Base-by-base conservation (phyloP, 2,329 filamentous ascomycete species). In the Neophaeococcomyces aloes region DNA sequence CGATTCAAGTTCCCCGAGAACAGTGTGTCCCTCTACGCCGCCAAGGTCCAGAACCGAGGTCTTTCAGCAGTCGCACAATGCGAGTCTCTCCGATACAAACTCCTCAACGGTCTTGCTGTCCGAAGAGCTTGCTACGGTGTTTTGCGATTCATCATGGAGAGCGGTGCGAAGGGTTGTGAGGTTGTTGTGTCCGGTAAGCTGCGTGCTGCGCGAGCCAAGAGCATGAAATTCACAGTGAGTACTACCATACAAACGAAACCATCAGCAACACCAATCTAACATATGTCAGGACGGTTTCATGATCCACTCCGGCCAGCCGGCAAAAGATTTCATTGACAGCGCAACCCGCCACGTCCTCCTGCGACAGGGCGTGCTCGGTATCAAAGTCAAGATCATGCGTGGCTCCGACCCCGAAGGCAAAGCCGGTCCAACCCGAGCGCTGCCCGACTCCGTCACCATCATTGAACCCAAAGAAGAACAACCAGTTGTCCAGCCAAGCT, bases 361-460 rank as follows among this genome's bases (percentile, higher is more conserved):
- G 71, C 86, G 93, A 75, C 91, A 98, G 79, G 91, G 91, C 85
- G 91, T 98, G 58, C 78, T 98, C 58, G 91, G 91, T 76, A 98
- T 98, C 78, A 98, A 98, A 82, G 91, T 98, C 73, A 98, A 98
- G 88, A 98, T 98, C 76, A 98, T 98, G 91, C 88, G 93, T 70
- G 91, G 91, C 67, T 91, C 86, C 61, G 91, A 98, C 77, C 91
- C 91, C 69, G 87, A 96, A 75, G 91, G 91, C 81, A 98, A 98
- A 83, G 81, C 86, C 63, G 87, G 91, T 59, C 88, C 89, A 62
- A 86, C 88, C 74, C 95, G 96, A 81, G 81, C 87, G 58, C 86
- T 98, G 56, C 91, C 91, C 60, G 91, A 98, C 71, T 86, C 87
- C 68, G 91, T 98, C 70, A 96, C 89, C 69, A 91, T 98, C 74